Evolutionary conservation across 2,329 filamentous ascomycete genomes (phyloP), one percentile per base, ranked within the genome.

Genomic region (Arthrobotrys megalospora): DNA sequence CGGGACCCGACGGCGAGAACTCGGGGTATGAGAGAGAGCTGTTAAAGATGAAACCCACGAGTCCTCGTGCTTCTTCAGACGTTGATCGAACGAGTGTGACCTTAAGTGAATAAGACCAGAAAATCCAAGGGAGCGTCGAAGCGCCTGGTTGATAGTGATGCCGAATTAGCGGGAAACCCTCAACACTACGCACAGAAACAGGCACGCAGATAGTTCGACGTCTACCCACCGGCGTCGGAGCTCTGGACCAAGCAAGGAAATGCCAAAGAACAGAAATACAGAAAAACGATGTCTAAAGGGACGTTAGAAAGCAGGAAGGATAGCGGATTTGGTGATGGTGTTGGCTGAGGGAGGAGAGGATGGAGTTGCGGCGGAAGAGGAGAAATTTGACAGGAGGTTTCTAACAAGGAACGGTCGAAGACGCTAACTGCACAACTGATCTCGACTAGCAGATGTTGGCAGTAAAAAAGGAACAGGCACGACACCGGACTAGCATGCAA

Each of bases 371-470:
- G 66, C 66, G 60, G 73, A 70, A 60, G 66, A 77, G 73, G 66
- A 77, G 73, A 77, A 77, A 77, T 77, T 77, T 77, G 73, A 77
- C 73, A 77, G 73, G 73, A 77, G 73, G 64, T 52, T 65, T 77
- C 28, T 50, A 58, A 66, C 66, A 67, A 66, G 73, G 66, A 67
- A 76, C 63, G 66, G 58, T 41, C 32, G 53, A 53, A 47, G 65
- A 69, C 55, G 55, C 55, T 60, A 60, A 60, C 19, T 43, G 55
- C 52, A 53, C 64, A 53, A 53, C 52, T 67, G 64, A 60, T 60
- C 55, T 60, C 55, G 24, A 43, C 55, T 60, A 43, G 55, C 55
- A 60, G 19, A 60, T 41, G 19, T 60, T 43, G 55, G 55, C 55
- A 60, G 45, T n/a, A 14, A 60, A 60, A 60, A 60, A 60, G 36